Percentiles rank a stretch among this genome's conserved stretches.
Conservation (phyloP, 2,329 filamentous ascomycete species). For the Nigrospora sphaerica region DNA sequence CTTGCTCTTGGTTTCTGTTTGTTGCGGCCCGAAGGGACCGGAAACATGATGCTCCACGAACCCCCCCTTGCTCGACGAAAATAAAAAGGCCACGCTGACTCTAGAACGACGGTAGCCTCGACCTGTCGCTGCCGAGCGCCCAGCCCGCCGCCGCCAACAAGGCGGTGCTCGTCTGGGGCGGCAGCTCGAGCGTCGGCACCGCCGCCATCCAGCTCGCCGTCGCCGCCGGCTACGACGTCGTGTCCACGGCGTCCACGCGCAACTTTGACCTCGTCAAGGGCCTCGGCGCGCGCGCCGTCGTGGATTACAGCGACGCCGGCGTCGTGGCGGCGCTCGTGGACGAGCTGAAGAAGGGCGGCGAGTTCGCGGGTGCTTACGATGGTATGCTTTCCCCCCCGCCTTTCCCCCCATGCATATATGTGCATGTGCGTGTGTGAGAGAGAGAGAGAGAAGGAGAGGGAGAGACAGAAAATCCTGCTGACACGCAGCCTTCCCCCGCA, state of each 20-base stretch:
- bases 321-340: conserved; percentile 19
- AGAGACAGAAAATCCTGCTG: no score
- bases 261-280: conserved; percentile 15
- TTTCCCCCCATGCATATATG: background rate
- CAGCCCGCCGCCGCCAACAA: background rate
- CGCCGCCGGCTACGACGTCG: conserved; percentile 31
- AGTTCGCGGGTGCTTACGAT: conserved; percentile 20
- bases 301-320: conserved; percentile 16
- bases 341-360: conserved; percentile 18
- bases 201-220: conserved; percentile 32
- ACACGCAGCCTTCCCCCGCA: no score
- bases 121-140: background rate
- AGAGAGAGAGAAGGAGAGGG: no score
- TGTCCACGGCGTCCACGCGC: conserved; percentile 27
- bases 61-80: no score
- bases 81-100: no score
- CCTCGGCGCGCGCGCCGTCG: conserved; percentile 13
- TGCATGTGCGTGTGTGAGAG: background rate
- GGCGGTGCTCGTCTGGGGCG: conserved; percentile 13
- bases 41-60: no score
- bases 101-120: background rate
- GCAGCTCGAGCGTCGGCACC: conserved; percentile 32
- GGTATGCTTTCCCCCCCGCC: background rate
- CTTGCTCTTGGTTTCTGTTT: no score
- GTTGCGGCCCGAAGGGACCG: no score